Evolutionary conservation across 2,329 filamentous ascomycete species (phyloP).

Genomic region (Verticillium longisporum): DNA sequence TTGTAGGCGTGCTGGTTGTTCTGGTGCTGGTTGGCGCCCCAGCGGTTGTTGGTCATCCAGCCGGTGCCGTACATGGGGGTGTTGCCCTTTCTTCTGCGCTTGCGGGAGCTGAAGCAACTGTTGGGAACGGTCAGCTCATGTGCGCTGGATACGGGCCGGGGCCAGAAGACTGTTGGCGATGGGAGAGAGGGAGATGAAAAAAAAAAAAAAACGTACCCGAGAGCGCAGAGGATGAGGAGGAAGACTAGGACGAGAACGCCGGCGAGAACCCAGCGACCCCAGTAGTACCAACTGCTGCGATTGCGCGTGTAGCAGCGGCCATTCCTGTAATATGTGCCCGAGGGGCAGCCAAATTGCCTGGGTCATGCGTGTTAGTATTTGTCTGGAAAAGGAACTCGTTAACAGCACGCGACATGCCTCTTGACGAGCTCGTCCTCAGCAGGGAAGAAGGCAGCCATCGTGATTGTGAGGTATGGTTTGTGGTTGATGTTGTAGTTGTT

Average conservation of each 20-base stretch:
- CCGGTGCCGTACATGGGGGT: conserved; percentile 75
- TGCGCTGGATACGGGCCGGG: too few relatives aligned
- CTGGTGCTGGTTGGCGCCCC: conserved; percentile 22
- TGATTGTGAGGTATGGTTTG: not conserved
- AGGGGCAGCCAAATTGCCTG: conserved; percentile 7
- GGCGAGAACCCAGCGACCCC: conserved; percentile 79
- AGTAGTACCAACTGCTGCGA: conserved; percentile 56
- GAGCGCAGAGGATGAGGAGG: conserved; percentile 59
- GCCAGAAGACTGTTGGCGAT: not conserved
- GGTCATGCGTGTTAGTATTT: not conserved
- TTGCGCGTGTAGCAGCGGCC: conserved; percentile 29
- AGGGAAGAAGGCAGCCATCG: conserved; percentile 1
- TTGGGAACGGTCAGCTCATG: conserved; percentile 1
- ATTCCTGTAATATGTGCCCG: conserved; percentile 21
- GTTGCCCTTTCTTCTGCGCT: conserved; percentile 62
- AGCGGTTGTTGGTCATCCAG: conserved; percentile 53
- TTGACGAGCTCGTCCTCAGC: conserved; percentile 5
- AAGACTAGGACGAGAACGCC: conserved; percentile 59
- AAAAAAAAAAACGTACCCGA: conserved; percentile 49
- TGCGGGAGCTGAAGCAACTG: conserved; percentile 67
- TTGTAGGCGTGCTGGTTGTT: conserved; percentile 25
- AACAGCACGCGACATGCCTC: conserved; percentile 5
- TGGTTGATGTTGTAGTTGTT: not conserved
- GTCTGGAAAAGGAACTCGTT: too few relatives aligned
- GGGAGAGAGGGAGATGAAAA: not conserved